A percentile compares a stretch with the other conserved stretches of the same genome.
Conservation (phyloP, 164 flowering plant species). For the Liriodendron chinense region DNA sequence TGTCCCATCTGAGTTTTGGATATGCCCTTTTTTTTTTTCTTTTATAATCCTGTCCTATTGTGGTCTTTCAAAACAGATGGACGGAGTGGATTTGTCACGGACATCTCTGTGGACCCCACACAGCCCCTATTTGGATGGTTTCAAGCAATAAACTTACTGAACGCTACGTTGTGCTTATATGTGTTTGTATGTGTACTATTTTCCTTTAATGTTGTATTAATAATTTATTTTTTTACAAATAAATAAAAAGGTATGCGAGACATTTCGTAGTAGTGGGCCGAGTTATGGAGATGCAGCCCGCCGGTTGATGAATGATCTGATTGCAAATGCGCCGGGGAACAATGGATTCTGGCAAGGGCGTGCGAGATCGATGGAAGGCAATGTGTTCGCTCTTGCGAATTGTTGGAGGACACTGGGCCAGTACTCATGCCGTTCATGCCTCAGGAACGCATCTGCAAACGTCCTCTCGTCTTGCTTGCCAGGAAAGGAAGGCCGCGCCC, state of each 20-base stretch:
- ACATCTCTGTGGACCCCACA: too few relatives aligned
- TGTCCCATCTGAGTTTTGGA: neutral
- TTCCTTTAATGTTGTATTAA: neutral
- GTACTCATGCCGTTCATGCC: conserved; percentile 6
- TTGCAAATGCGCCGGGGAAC: neutral
- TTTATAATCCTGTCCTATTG: too few relatives aligned
- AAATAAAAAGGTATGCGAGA: conserved; percentile 3
- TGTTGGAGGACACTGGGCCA: conserved; percentile 10
- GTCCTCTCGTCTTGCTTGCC: neutral
- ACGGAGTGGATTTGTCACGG: too few relatives aligned
- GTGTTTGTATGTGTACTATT: neutral
- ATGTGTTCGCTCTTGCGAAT: conserved; percentile 5
- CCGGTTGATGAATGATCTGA: neutral
- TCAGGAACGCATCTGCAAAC: neutral
- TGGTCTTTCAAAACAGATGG: too few relatives aligned
- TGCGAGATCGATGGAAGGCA: neutral
- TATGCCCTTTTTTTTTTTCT: neutral
- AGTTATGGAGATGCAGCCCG: neutral
- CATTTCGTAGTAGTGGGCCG: neutral
- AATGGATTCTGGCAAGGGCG: neutral
- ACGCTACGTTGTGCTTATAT: neutral
- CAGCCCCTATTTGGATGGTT: too few relatives aligned
- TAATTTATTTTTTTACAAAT: neutral
- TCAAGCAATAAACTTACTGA: too few relatives aligned
- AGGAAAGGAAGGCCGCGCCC: neutral